Base-by-base conservation (phyloP, 805 yeast genomes). In the Saturnispora mendoncae region DNA sequence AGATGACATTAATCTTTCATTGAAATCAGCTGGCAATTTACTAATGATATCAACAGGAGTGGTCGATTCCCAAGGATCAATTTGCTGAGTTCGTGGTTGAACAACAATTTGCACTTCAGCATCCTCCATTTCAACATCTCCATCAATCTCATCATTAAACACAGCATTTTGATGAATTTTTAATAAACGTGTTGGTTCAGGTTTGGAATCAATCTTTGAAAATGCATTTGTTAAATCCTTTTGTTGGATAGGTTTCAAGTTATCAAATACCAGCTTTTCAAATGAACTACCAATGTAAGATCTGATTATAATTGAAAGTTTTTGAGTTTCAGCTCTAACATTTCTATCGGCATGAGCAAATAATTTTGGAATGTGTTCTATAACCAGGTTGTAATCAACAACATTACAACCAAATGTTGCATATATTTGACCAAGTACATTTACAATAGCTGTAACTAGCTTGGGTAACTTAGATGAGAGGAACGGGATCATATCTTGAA, bases 181-280 rank as follows among this genome's bases (percentile, higher is more conserved):
- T 18, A 85, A 66, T 13, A 69, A 60, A 49, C 90, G 63, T 37
- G 67, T 66, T 50, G 81, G 90, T 2, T 56, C 62, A 1, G 77
- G 76, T 2, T 54, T 52, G 2, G 39, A 13, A 14, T 56, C 62
- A 7, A 71, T 69, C 29, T 68, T 70, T 33, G 70, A 81, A 57
- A 90, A 85, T 20, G 76, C 78, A 27, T 76, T 74, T 6, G 75
- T 67, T 44, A 90, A 68, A 55, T 88, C 97, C 48, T 80, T 83
- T 60, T 85, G 90, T 59, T 90, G 97, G 17, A 87, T 85, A 0
- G 96, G 95, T 57, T 90, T 92, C 61, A 92, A 69, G 21, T 76
- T 77, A 3, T 80, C 73, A 42, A 85, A 73, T 30, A 86, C 61
- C 0, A 78, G 56, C 13, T 69, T 67, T 39, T 77, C 78, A 31